These are phyloP conservation scores for Cinchona pubescens DNA, from an alignment of 257 asterid genomes.

Conservation along the genomic window DNA sequence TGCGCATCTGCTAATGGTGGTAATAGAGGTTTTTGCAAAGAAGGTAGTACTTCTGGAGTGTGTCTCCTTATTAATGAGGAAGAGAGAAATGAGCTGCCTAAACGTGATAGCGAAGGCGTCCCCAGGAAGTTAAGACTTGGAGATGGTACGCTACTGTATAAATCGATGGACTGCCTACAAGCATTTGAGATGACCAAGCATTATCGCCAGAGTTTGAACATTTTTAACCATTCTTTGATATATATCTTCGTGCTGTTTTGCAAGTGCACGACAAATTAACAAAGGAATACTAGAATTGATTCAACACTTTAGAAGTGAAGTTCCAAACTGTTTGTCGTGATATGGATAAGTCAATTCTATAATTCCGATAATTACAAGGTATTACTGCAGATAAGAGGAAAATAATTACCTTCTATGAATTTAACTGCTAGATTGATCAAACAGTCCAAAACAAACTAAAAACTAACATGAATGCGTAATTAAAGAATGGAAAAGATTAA, in stretches of 20 bases:
- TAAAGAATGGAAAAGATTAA: neutral
- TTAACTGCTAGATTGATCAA: neutral
- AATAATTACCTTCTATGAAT: neutral
- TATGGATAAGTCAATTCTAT: neutral
- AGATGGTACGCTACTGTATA: conserved; percentile 83
- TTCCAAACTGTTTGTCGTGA: no score
- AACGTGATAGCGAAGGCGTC: conserved; percentile 55
- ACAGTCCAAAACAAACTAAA: neutral
- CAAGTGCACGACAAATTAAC: neutral
- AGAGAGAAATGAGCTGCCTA: conserved; percentile 74
- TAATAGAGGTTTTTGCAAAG: conserved; percentile 66
- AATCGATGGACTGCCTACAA: conserved; percentile 83
- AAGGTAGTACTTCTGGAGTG: conserved; percentile 75
- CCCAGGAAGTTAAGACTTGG: conserved; percentile 78
- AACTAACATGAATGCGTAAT: neutral
- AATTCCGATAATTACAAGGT: neutral
- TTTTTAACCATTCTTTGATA: neutral
- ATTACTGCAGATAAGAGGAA: neutral
- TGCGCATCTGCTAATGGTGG: conserved; percentile 44
- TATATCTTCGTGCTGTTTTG: no score
- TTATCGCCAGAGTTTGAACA: conserved; percentile 8
- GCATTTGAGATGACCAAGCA: conserved; percentile 9
- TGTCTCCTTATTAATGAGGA: conserved; percentile 66
- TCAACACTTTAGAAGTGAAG: neutral
- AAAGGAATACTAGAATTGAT: neutral